Percentiles rank a stretch among this genome's conserved stretches.
Conservation (phyloP, 192 early-diverging fungal genomes). For the Podila epicladia region DNA sequence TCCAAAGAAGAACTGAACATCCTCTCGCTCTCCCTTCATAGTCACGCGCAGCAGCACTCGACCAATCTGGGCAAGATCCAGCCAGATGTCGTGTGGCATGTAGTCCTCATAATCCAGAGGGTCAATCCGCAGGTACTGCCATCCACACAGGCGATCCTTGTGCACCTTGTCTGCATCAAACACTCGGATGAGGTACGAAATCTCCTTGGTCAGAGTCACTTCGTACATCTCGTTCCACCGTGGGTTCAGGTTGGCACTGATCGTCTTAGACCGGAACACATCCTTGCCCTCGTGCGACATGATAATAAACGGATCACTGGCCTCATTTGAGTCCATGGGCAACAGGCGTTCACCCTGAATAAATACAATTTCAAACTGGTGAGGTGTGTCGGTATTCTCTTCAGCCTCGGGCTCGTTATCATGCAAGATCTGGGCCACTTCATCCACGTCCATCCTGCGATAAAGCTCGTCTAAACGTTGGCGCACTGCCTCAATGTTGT, state of each 20-base stretch:
- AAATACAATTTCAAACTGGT: conserved; percentile 75
- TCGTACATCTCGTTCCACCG: conserved; percentile 86
- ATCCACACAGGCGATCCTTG: conserved; percentile 69
- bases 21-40: conserved; percentile 82
- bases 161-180: conserved; percentile 65
- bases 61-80: conserved; percentile 76
- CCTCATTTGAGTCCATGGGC: conserved; percentile 68
- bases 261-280: conserved; percentile 63
- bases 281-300: conserved; percentile 59
- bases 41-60: conserved; percentile 74
- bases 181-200: conserved; percentile 53
- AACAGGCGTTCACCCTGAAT: conserved; percentile 72
- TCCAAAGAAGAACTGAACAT: conserved; percentile 86
- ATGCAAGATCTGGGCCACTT: conserved; percentile 55
- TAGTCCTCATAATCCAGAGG: conserved; percentile 65
- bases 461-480: conserved; percentile 63
- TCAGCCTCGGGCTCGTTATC: conserved; percentile 36
- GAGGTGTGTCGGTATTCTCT: conserved; percentile 45
- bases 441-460: conserved; percentile 65
- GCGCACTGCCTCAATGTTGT: conserved; percentile 65
- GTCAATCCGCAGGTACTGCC: conserved; percentile 67
- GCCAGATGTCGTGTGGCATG: conserved; percentile 72
- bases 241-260: conserved; percentile 78
- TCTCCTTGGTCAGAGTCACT: conserved; percentile 61
- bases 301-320: conserved; percentile 72